Evolutionary conservation across 805 yeast species (phyloP), one percentile per base, ranked within the genome.

Genomic region (Kazachstania viticola): DNA sequence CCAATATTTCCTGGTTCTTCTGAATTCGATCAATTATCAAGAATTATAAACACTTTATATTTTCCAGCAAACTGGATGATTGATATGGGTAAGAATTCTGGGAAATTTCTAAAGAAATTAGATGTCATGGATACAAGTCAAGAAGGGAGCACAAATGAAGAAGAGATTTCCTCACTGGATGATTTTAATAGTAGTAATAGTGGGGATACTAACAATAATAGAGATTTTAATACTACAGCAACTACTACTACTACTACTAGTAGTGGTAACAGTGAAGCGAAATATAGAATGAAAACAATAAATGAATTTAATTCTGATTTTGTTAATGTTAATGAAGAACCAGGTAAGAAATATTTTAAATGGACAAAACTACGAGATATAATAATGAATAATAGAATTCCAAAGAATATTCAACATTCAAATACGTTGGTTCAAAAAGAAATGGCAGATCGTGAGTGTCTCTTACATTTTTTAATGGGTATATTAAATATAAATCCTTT

Each of bases 1-100:
- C 98, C 98, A 1, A 65, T 88, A 43, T 84, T 88, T 46, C 96
- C 98, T 0, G 98, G 98, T 3, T 70, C 85, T 3, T 81, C 95
- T 0, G 98, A 91, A 56, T 91, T 77, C 56, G 85, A 88, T 51
- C 96, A 88, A 56, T 61, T 93, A 27, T 66, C 73, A 39, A 75
- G 95, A 43, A 85, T 91, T 24, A 73, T 79, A 3, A 78, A 79
- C 27, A 79, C 85, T 64, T 56, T 88, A 37, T 95, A 94, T 0
- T 56, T 64, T 40, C 98, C 98, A 16, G 96, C 95, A 9, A 62
- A 78, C 16, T 94, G 95, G 83, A 91, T 91, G 98, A 66, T 88
- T 42, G 96, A 88, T 41, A 84, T 82, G 75, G 98, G 97, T 17
- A 79, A 83, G 42, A 84, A 79, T 54, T 67, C 94, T 1, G 58